Percentiles rank a stretch among this genome's conserved stretches.
These are phyloP conservation scores for Spencermartinsiella europaea DNA, from an alignment of 805 yeast species.

Conservation along the genomic window DNA sequence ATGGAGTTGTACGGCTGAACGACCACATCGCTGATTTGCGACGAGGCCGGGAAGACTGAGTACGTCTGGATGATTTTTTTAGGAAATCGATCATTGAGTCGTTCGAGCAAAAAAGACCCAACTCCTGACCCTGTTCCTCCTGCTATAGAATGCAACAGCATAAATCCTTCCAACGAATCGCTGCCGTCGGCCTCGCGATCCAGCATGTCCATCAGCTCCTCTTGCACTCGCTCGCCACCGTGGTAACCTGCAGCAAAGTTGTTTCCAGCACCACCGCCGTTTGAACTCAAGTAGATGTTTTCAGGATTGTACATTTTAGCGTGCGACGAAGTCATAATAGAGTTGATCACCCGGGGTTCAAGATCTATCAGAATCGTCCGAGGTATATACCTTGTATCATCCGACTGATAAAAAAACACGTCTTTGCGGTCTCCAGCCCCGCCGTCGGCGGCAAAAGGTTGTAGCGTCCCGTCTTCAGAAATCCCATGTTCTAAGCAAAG, in stretches of 20 bases:
- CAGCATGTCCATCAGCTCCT: conserved; percentile 72
- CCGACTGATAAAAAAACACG: conserved; percentile 74
- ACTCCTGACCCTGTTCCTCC: conserved; percentile 99
- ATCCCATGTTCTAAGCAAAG: conserved; percentile 85
- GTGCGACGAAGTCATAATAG: conserved; percentile 46
- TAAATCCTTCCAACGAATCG: conserved; percentile 86
- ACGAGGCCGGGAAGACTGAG: conserved; percentile 76
- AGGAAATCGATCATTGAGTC: conserved; percentile 71
- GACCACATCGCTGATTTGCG: conserved; percentile 89
- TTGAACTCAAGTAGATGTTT: conserved; percentile 70
- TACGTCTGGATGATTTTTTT: conserved; percentile 81
- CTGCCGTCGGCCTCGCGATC: conserved; percentile 88
- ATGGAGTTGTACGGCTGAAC: conserved; percentile 95
- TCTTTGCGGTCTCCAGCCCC: conserved; percentile 66
- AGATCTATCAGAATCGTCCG: conserved; percentile 79
- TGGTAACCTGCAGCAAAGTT: conserved; percentile 91
- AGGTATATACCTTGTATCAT: conserved; percentile 77
- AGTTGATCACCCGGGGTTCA: conserved; percentile 77
- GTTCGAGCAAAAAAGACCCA: conserved; percentile 77
- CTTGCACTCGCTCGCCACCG: conserved; percentile 63
- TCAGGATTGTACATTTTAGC: conserved; percentile 75
- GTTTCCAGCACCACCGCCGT: conserved; percentile 92
- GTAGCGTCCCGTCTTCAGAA: conserved; percentile 51
- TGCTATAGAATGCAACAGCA: conserved; percentile 87
- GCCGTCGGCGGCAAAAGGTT: conserved; percentile 33